Percentiles rank a stretch among this genome's conserved stretches.
phyloP scores from a whole-genome alignment of 2,329 filamentous ascomycete species.

The Colletotrichum tofieldiae region DNA sequence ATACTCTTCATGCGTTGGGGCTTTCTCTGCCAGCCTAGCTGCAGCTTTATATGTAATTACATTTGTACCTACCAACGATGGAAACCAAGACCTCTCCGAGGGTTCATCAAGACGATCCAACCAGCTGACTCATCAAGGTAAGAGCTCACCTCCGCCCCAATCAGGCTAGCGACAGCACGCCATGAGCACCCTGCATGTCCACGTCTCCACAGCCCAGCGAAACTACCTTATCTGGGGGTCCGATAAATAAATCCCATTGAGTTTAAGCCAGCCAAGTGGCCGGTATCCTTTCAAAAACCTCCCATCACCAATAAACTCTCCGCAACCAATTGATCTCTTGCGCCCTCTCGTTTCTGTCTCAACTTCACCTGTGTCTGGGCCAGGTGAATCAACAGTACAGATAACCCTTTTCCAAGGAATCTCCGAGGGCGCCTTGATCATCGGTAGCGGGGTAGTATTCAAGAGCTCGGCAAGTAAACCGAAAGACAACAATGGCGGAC shows the following conservation, averaged over 20 bases:
- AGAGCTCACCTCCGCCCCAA: background rate
- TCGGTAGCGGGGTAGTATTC: constrained; percentile 30
- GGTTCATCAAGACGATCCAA: background rate
- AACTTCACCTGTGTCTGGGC: background rate
- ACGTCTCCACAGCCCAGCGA: constrained; percentile 1
- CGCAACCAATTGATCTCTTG: background rate
- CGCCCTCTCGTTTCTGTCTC: background rate
- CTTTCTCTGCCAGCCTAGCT: too few relatives aligned
- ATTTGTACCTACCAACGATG: background rate
- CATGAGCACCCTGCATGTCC: background rate
- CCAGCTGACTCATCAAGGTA: constrained; percentile 10
- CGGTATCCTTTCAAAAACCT: background rate
- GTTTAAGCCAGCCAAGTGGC: constrained; percentile 1
- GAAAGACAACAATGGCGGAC: constrained; percentile 35
- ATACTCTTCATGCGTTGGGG: accelerated
- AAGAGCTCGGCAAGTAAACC: constrained; percentile 16
- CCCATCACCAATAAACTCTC: background rate
- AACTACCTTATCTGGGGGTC: constrained; percentile 6
- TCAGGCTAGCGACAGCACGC: constrained; percentile 10
- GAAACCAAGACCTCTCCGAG: background rate
- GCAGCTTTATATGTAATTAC: background rate
- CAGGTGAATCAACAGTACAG: background rate
- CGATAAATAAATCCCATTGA: constrained; percentile 15
- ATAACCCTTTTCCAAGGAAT: background rate
- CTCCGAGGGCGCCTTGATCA: background rate